Percentiles rank a stretch among this genome's conserved stretches.
These are phyloP conservation scores for Yarrowia porcina DNA, from an alignment of 805 yeast genomes.

Conservation along the genomic window DNA sequence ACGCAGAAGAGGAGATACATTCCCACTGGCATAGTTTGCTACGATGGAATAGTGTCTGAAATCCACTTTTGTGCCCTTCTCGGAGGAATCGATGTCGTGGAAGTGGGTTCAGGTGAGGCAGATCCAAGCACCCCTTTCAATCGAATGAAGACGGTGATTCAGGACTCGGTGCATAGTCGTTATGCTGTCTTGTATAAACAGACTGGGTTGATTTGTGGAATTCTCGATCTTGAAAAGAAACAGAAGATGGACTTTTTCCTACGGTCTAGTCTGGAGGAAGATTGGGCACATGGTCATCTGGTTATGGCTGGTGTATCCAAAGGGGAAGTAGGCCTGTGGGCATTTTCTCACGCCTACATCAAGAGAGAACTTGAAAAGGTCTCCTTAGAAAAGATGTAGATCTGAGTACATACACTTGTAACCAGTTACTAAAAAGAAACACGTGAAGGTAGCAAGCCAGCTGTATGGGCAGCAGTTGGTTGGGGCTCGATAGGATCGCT, in stretches of 20 bases:
- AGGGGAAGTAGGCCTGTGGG: neutral
- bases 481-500: neutral
- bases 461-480: neutral
- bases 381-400: neutral
- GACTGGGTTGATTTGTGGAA: neutral
- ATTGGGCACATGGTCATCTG: constrained; percentile 9
- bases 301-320: constrained; percentile 11
- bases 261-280: neutral
- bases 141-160: constrained; percentile 7
- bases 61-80: constrained; percentile 4
- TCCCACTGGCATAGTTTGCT: neutral
- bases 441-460: neutral
- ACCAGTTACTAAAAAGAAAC: neutral
- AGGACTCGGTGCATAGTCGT: neutral
- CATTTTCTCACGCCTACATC: neutral
- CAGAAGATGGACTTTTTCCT: constrained; percentile 7
- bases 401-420: too few relatives aligned
- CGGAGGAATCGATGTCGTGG: neutral
- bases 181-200: neutral
- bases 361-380: neutral
- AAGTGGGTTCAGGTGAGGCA: neutral
- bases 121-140: neutral
- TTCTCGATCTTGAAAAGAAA: neutral
- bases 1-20: neutral
- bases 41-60: neutral